Evolutionary conservation across 371 early-diverging fungal genomes (phyloP), one percentile per base, ranked within the genome.

Genomic region (Modicella reniformis): DNA sequence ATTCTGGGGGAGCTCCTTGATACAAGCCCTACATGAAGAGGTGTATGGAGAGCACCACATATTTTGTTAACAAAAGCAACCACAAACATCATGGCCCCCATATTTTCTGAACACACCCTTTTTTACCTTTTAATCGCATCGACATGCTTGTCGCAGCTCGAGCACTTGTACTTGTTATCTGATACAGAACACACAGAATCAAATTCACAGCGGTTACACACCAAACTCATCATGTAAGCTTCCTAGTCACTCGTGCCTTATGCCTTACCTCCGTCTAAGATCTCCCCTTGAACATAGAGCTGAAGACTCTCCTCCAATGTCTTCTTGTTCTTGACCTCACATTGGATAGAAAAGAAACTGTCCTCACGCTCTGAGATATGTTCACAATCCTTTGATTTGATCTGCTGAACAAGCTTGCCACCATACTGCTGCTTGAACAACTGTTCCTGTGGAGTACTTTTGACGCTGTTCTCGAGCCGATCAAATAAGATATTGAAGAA

Each of bases 341-440:
- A 87, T 29, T 87, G 84, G 33, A 86, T 73, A 1, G 83, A 79
- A 40, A 83, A 86, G 63, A 82, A 86, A 56, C 72, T 70, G 33
- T 86, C 88, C 62, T 84, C 83, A n/a, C 86, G 76, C 47, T 88
- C 83, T 8, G 86, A 86, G 8, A 85, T 70, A 37, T 86, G 86
- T 32, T 74, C 75, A 66, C 86, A 86, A 40, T 85, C 84, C 63
- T 75, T 72, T n/a, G 86, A 88, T 57, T 85, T 85, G 69, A 86
- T 84, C 59, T 87, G 81, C 29, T 85, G 87, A 19, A 86, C 80
- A 26, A 84, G 60, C 49, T 85, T 80, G 28, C 87, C 88, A 7
- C 88, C 87, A 51, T 84, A 86, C 58, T 81, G 83, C 26, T 70
- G 65, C 62, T 77, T 80, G 49, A 83, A 84, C 61, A 75, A 47